These are phyloP conservation scores for Rutidosis leptorrhynchoides DNA, from an alignment of 129 eudicot species.

Conservation along the genomic window DNA sequence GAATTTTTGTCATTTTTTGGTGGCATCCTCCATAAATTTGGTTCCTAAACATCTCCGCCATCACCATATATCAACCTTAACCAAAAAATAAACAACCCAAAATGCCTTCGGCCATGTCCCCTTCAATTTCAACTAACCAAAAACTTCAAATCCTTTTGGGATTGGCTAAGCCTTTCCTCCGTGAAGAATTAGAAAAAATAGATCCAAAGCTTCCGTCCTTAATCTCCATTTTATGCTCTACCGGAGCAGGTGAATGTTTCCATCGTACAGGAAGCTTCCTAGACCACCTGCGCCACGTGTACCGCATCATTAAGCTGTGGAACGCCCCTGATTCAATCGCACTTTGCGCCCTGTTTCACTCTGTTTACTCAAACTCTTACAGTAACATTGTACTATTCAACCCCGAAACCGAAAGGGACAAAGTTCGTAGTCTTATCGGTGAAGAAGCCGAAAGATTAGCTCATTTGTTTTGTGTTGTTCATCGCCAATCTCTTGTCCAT, in stretches of 20 bases:
- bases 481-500: slow-evolving; percentile 68
- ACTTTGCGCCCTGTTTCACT: slow-evolving; percentile 85
- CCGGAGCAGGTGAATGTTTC: slow-evolving; percentile 88
- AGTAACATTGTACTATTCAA: slow-evolving; percentile 76
- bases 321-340: slow-evolving; percentile 55
- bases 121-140: slow-evolving; percentile 5
- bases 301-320: slow-evolving; percentile 78
- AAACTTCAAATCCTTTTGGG: slow-evolving; percentile 38
- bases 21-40: too few species aligned
- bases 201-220: slow-evolving; percentile 50
- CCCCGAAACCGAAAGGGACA: slow-evolving; percentile 57
- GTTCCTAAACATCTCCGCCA: not conserved
- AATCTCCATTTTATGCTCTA: slow-evolving; percentile 49
- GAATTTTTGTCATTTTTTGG: not conserved
- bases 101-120: too few species aligned
- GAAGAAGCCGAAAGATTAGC: slow-evolving; percentile 58
- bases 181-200: slow-evolving; percentile 49
- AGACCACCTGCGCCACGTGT: slow-evolving; percentile 65
- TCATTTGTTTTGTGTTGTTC: slow-evolving; percentile 72
- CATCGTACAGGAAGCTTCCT: slow-evolving; percentile 86
- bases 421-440: slow-evolving; percentile 63
- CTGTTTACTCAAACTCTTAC: slow-evolving; percentile 87
- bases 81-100: not conserved
- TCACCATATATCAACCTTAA: not conserved
- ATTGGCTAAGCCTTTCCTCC: slow-evolving; percentile 67